Evolutionary conservation across 192 early-diverging fungal genomes (phyloP).

Genomic region (Coemansia asiatica): DNA sequence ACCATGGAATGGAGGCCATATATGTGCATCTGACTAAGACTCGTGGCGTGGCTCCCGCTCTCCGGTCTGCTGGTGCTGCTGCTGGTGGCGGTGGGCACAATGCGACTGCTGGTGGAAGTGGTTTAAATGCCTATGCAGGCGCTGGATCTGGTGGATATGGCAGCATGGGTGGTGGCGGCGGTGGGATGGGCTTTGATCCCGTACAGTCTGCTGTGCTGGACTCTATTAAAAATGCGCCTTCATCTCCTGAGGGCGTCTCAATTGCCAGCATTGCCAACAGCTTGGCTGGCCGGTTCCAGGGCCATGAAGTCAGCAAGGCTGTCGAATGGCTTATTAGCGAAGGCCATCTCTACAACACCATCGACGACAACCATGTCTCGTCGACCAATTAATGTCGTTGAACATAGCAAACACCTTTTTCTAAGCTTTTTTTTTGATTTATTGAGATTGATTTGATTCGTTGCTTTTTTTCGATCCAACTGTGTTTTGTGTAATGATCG

Average conservation of each 20-base stretch:
- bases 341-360: slow-evolving; percentile 67
- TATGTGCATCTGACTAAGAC: slow-evolving; percentile 64
- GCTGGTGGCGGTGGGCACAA: slow-evolving; percentile 2
- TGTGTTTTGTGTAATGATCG: too few relatives aligned
- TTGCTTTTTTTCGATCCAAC: too few relatives aligned
- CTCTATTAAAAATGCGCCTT: slow-evolving; percentile 11
- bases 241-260: slow-evolving; percentile 49
- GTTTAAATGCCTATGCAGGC: not conserved
- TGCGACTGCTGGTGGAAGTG: slow-evolving; percentile 4
- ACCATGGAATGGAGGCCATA: slow-evolving; percentile 71
- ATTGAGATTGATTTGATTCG: too few relatives aligned
- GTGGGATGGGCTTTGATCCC: slow-evolving; percentile 15
- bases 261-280: slow-evolving; percentile 46
- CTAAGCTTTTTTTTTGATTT: not conserved
- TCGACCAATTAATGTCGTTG: slow-evolving; percentile 20
- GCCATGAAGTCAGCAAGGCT: slow-evolving; percentile 29
- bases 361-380: slow-evolving; percentile 68
- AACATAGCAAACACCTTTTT: not conserved
- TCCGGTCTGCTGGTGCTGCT: slow-evolving; percentile 8
- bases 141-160: not conserved
- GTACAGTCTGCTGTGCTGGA: slow-evolving; percentile 36
- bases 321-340: slow-evolving; percentile 61
- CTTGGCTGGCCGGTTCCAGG: slow-evolving; percentile 36
- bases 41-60: slow-evolving; percentile 17
- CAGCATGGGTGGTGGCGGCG: slow-evolving; percentile 6